A percentile compares a stretch with the other conserved stretches of the same genome.
Evolutionary conservation across 331 rosid genomes (phyloP).

Genomic region (Acacia concinna): DNA sequence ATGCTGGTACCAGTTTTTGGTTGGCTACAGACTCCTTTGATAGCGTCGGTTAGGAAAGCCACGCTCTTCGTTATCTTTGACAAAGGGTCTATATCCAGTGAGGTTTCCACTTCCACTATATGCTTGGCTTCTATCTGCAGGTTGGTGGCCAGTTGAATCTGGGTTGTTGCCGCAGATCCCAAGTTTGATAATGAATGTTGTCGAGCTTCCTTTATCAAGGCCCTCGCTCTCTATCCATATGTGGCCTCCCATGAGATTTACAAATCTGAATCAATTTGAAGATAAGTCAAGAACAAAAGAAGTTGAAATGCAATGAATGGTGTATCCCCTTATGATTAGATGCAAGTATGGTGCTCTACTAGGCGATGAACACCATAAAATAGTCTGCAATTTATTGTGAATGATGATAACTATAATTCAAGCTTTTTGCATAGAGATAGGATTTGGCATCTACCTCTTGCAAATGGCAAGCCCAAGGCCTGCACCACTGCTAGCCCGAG

Average conservation of each 20-base stretch:
- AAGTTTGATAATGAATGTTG: conserved; percentile 53
- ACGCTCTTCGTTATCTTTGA: conserved; percentile 30
- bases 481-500: conserved; percentile 39
- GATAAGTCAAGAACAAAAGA: conserved; percentile 5
- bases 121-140: conserved; percentile 24
- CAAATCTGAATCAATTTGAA: conserved; percentile 50
- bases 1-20: not conserved
- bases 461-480: conserved; percentile 82
- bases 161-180: conserved; percentile 43
- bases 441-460: conserved; percentile 45
- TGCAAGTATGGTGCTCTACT: not conserved
- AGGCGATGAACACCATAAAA: not conserved
- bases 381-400: not conserved
- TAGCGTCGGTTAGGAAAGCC: conserved; percentile 43
- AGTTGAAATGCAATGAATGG: no score
- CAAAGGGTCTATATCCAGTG: conserved; percentile 36
- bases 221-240: conserved; percentile 42
- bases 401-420: not conserved
- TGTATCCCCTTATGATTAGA: not conserved
- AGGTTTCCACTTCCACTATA: conserved; percentile 51
- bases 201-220: conserved; percentile 49
- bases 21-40: conserved; percentile 47
- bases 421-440: not conserved
- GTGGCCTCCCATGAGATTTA: conserved; percentile 71
- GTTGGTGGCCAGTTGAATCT: conserved; percentile 33